A percentile compares a stretch with the other conserved stretches of the same genome.
Conservation (phyloP, 2,329 filamentous ascomycete genomes). For the Trichoderma sp. region DNA sequence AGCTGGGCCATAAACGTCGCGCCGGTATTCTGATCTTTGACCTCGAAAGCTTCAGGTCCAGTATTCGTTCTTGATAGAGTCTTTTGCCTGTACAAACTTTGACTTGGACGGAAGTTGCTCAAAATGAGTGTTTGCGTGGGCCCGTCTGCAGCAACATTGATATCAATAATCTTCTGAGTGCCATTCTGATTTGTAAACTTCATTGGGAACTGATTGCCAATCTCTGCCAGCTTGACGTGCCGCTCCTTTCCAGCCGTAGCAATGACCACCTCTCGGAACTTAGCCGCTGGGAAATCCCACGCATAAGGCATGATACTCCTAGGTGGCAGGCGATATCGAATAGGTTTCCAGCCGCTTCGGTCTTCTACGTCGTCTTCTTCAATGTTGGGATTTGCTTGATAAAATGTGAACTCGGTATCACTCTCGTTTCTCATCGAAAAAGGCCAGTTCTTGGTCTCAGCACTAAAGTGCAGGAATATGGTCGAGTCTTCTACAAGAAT, state of each 20-base stretch:
- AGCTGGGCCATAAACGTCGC: conserved; percentile 88
- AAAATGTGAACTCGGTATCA: conserved; percentile 94
- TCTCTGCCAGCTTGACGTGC: conserved; percentile 93
- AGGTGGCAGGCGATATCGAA: conserved; percentile 87
- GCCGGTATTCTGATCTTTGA: conserved; percentile 86
- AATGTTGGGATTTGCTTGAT: conserved; percentile 88
- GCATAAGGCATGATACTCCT: conserved; percentile 99
- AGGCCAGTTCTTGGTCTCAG: conserved; percentile 95
- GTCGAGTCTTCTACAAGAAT: conserved; percentile 91
- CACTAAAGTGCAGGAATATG: conserved; percentile 85
- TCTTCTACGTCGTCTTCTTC: conserved; percentile 88
- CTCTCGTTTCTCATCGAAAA: conserved; percentile 99
- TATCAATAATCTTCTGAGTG: conserved; percentile 85
- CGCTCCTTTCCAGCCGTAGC: conserved; percentile 58
- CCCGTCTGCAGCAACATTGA: conserved; percentile 93
- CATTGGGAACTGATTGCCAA: conserved; percentile 94
- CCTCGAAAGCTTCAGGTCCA: conserved; percentile 71
- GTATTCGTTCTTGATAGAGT: conserved; percentile 51
- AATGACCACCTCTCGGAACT: conserved; percentile 89
- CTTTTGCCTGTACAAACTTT: conserved; percentile 78
- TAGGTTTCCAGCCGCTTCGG: conserved; percentile 84
- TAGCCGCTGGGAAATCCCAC: conserved; percentile 98
- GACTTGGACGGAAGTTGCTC: conserved; percentile 90
- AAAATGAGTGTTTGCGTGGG: conserved; percentile 93
- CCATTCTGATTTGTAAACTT: conserved; percentile 72